phyloP scores from a whole-genome alignment of 2,329 filamentous ascomycete genomes.

The Trichoderma koningiopsis region DNA sequence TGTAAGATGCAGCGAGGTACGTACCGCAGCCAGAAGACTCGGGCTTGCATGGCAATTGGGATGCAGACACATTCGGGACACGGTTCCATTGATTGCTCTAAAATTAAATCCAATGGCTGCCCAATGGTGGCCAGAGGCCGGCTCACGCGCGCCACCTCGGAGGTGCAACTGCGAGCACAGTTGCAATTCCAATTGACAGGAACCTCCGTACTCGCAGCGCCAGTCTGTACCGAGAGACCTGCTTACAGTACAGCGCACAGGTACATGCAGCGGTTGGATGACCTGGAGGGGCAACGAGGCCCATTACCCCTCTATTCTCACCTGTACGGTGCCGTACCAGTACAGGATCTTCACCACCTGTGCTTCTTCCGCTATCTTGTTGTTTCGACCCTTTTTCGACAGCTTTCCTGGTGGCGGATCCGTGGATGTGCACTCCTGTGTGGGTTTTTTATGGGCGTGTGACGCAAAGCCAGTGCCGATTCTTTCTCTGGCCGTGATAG shows the following conservation, averaged over 20 bases:
- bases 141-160: not conserved
- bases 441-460: conserved; percentile 19
- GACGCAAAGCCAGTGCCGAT: conserved; percentile 20
- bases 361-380: not conserved
- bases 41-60: not conserved
- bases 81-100: not conserved
- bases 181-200: not conserved
- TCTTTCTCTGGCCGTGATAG: conserved; percentile 2
- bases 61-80: not conserved
- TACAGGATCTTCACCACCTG: conserved; percentile 9
- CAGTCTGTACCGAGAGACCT: not conserved
- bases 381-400: not conserved
- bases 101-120: conserved; percentile 7
- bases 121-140: not conserved
- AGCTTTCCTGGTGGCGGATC: conserved; percentile 1
- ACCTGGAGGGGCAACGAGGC: conserved; percentile 14
- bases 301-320: not conserved
- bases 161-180: not conserved
- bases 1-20: not conserved
- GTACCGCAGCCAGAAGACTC: not conserved
- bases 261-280: not conserved
- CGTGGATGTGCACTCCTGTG: not conserved
- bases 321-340: not conserved
- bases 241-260: not conserved
- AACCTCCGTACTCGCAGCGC: conserved; percentile 10